A percentile compares a stretch with the other conserved stretches of the same genome.
These are phyloP conservation scores for Neurospora cerealis DNA, from an alignment of 495 filamentous ascomycete genomes.

Conservation along the genomic window DNA sequence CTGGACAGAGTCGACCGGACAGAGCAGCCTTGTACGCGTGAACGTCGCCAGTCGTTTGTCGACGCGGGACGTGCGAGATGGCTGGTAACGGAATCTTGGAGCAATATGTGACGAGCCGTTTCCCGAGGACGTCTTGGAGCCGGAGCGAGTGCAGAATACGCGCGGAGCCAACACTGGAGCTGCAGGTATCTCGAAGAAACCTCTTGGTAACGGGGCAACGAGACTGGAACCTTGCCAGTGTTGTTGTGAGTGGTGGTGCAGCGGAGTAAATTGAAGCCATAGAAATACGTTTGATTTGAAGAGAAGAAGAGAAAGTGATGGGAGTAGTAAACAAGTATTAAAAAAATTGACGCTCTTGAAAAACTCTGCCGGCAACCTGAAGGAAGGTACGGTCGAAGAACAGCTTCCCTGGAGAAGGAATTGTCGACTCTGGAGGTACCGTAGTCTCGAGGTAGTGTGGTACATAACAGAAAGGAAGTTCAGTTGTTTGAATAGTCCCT, in stretches of 20 bases:
- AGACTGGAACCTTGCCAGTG: neutral
- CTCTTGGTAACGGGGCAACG: neutral
- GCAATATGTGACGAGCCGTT: neutral
- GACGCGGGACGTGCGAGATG: neutral
- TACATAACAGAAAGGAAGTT: too few species aligned
- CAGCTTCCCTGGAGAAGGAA: neutral
- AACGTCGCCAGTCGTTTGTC: neutral
- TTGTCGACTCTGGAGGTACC: neutral
- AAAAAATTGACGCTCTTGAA: neutral
- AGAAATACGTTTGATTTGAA: neutral
- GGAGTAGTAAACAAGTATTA: neutral
- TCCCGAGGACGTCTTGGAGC: neutral
- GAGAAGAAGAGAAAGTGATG: neutral
- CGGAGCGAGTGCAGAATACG: neutral
- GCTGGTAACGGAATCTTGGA: neutral
- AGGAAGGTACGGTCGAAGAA: neutral
- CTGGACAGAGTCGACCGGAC: neutral
- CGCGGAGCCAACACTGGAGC: neutral
- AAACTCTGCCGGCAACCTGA: neutral
- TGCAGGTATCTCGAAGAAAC: neutral
- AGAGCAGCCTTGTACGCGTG: neutral
- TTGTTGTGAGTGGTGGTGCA: neutral
- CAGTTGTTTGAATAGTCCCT: neutral
- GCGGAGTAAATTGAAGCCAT: neutral
- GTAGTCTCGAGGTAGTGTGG: neutral